A percentile compares a stretch with the other conserved stretches of the same genome.
phyloP scores from a whole-genome alignment of 179 eudicot genomes.

The Spergularia azorica region DNA sequence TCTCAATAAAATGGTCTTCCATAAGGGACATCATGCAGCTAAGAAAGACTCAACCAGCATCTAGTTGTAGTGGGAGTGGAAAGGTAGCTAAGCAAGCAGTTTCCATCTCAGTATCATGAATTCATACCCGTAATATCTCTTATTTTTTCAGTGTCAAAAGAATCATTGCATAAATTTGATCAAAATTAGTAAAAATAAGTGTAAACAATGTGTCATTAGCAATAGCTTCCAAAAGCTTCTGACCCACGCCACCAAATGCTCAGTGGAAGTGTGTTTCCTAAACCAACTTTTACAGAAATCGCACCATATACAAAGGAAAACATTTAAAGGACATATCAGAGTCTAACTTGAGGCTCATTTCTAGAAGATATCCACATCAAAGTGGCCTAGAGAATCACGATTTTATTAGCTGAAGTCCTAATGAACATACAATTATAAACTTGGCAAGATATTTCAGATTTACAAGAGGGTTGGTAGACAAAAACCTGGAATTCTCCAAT shows the following conservation, averaged over 20 bases:
- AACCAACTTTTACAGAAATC: too few relatives aligned
- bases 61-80: background rate
- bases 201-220: background rate
- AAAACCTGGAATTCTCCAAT: conserved; percentile 93
- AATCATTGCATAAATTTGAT: background rate
- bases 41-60: background rate
- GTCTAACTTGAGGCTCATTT: too few relatives aligned
- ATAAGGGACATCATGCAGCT: background rate
- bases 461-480: conserved; percentile 4
- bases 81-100: background rate
- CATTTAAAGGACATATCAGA: too few relatives aligned
- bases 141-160: background rate
- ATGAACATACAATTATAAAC: conserved; percentile 5
- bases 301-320: too few relatives aligned
- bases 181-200: background rate
- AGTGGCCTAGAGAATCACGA: background rate
- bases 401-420: conserved; percentile 2
- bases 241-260: background rate
- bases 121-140: background rate
- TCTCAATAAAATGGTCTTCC: background rate
- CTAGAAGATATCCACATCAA: background rate
- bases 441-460: conserved; percentile 10
- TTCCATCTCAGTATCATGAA: background rate
- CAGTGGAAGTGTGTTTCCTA: too few relatives aligned
- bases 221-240: background rate